These are phyloP conservation scores for Backusella tarrabulga DNA, from an alignment of 192 early-diverging fungal genomes.

Conservation along the genomic window DNA sequence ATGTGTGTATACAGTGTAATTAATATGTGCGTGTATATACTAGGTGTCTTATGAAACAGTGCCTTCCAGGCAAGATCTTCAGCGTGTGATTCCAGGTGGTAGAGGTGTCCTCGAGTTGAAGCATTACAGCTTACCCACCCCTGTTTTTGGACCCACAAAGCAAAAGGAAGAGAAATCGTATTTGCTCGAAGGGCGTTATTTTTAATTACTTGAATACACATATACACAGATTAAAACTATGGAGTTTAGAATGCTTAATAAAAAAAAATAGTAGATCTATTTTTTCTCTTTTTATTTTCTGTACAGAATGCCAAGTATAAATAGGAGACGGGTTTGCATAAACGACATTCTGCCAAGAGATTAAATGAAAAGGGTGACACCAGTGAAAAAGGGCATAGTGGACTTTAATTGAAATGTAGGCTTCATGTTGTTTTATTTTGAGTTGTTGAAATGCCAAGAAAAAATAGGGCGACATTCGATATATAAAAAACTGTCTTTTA, in stretches of 20 bases:
- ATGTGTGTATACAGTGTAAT: background rate
- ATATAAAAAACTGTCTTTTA: too few species aligned
- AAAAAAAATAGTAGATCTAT: background rate
- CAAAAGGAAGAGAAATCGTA: conserved; percentile 4
- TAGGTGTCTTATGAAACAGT: conserved; percentile 51
- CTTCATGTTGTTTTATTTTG: background rate
- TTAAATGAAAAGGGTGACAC: background rate
- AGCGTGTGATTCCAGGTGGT: conserved; percentile 52
- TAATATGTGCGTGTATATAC: background rate
- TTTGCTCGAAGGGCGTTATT: conserved; percentile 15
- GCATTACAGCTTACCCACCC: conserved; percentile 39
- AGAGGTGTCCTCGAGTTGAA: conserved; percentile 46
- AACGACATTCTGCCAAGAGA: background rate
- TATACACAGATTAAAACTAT: background rate
- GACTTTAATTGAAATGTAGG: background rate
- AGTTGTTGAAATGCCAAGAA: too few species aligned
- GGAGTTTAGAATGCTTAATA: background rate
- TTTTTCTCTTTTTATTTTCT: background rate
- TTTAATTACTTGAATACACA: background rate
- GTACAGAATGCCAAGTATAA: background rate
- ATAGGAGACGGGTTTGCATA: background rate
- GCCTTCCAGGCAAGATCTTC: conserved; percentile 43
- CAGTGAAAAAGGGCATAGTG: background rate
- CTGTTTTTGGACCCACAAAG: conserved; percentile 40
- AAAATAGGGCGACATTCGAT: too few species aligned